phyloP scores from a whole-genome alignment of 257 asterid genomes.

The Voacanga thouarsii region DNA sequence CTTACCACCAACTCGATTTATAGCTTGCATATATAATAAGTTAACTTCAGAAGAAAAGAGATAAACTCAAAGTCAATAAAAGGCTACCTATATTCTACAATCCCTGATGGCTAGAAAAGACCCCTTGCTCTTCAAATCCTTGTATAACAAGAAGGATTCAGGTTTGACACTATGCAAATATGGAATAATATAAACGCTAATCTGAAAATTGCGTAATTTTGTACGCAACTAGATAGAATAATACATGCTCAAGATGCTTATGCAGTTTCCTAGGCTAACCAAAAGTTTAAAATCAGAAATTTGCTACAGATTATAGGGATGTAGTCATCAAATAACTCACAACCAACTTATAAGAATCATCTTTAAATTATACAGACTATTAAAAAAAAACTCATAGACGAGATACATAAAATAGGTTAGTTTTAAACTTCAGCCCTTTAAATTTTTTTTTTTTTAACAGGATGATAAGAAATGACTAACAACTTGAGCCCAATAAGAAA shows the following conservation, averaged over 20 bases:
- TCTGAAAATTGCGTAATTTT: not conserved
- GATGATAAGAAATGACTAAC: too few relatives aligned
- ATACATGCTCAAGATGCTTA: not conserved
- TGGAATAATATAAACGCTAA: too few relatives aligned
- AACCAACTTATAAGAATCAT: too few relatives aligned
- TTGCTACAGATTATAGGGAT: not conserved
- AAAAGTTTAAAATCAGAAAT: not conserved
- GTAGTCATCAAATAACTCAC: not conserved
- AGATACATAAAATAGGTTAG: not conserved
- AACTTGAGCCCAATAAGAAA: too few relatives aligned
- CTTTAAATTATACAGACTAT: not conserved
- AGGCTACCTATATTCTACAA: not conserved
- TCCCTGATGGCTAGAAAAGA: not conserved
- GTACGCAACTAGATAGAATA: not conserved
- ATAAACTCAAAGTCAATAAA: not conserved
- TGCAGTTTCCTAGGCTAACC: too few relatives aligned
- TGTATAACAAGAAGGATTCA: conserved; percentile 1
- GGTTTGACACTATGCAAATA: not conserved
- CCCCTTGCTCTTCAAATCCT: not conserved
- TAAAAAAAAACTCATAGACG: not conserved
- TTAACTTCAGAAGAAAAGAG: conserved; percentile 2
- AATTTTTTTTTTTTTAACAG: not conserved
- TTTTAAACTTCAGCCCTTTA: not conserved
- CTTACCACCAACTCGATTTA: conserved; percentile 91
- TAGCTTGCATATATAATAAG: conserved; percentile 51